Evolutionary conservation across 768 basidiomycete genomes (phyloP).

Genomic region (Rhodotorula diobovata): DNA sequence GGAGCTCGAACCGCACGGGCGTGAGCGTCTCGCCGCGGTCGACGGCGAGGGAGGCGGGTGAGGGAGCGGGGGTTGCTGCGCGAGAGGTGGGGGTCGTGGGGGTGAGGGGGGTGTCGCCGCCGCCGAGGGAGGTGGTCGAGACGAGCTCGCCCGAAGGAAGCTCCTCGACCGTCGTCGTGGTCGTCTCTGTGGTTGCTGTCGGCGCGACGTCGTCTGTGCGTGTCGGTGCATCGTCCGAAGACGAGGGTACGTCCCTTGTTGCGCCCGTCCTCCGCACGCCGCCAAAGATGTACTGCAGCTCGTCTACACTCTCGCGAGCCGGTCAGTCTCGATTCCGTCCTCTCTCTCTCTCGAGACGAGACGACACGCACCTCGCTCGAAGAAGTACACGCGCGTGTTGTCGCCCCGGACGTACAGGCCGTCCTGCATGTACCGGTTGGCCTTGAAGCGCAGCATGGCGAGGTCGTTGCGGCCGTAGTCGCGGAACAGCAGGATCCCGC

Average conservation of each 20-base stretch:
- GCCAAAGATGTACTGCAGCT: conserved; percentile 65
- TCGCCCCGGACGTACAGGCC: conserved; percentile 96
- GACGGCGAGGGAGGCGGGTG: background rate
- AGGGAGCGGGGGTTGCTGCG: background rate
- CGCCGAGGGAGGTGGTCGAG: background rate
- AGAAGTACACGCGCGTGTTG: conserved; percentile 96
- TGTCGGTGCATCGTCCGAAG: background rate
- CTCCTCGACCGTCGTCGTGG: background rate
- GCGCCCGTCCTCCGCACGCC: background rate
- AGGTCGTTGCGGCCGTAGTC: conserved; percentile 96
- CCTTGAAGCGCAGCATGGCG: conserved; percentile 88
- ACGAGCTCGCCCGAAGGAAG: background rate
- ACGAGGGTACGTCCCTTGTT: background rate
- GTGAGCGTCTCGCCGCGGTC: conserved; percentile 1
- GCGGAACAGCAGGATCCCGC: conserved; percentile 74
- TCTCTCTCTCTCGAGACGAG: background rate
- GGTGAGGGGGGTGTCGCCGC: background rate
- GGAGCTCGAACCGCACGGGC: conserved; percentile 56
- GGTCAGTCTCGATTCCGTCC: background rate
- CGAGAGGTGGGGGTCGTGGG: no score
- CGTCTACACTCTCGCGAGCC: conserved; percentile 22
- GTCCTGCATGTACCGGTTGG: conserved; percentile 68
- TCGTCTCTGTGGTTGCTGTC: background rate
- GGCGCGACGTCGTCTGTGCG: background rate
- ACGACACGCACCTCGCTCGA: conserved; percentile 63